phyloP scores from a whole-genome alignment of 495 filamentous ascomycete genomes.

The Penicillium waksmanii region DNA sequence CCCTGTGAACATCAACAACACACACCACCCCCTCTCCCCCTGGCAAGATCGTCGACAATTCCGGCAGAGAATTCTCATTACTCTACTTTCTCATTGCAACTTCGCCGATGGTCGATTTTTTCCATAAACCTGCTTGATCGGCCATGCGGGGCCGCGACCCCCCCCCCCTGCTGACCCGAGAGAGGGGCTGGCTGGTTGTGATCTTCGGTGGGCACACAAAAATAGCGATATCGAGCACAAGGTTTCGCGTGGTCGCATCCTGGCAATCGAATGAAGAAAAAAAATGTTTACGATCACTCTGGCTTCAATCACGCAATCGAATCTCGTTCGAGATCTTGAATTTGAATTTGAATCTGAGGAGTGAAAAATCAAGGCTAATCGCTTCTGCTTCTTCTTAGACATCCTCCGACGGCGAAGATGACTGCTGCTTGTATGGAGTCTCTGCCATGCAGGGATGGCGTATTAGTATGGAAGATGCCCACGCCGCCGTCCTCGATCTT shows the following conservation, averaged over 20 bases:
- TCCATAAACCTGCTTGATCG: conserved; percentile 11
- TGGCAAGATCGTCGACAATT: not conserved
- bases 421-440: conserved; percentile 86
- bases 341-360: not conserved
- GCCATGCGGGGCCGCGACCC: conserved; percentile 28
- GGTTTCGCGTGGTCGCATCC: no score
- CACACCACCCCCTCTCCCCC: not conserved
- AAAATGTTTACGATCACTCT: conserved; percentile 1
- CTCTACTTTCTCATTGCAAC: not conserved
- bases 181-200: conserved; percentile 21
- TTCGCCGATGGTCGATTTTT: not conserved
- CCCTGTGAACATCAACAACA: not conserved
- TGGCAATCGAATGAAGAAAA: not conserved
- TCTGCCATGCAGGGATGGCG: conserved; percentile 99
- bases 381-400: conserved; percentile 53
- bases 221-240: no score
- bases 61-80: not conserved
- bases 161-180: conserved; percentile 23
- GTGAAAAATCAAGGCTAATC: conserved; percentile 2
- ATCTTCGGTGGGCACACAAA: no score
- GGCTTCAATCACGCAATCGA: not conserved
- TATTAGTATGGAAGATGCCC: conserved; percentile 98
- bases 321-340: not conserved
- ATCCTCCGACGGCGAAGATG: conserved; percentile 89
- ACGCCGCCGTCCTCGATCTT: conserved; percentile 86